Conservation (phyloP, 768 basidiomycete genomes). For the Collybiopsis luxurians region DNA sequence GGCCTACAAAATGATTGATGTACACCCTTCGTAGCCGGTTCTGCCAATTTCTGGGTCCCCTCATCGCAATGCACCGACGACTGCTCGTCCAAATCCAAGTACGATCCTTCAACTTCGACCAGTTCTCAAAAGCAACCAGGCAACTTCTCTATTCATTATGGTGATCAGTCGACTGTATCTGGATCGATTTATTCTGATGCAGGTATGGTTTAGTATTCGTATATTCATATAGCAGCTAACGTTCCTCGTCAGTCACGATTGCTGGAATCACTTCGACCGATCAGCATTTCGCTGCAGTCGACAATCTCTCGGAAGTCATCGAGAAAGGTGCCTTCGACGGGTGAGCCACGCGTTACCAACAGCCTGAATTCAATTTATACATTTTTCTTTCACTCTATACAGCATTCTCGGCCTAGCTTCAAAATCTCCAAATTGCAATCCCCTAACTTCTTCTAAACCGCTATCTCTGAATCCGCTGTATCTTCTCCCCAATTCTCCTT, state of each 20-base stretch:
- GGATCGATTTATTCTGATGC: not conserved
- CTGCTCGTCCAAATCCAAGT: not conserved
- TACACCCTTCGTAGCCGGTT: not conserved
- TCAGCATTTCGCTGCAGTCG: constrained; percentile 1
- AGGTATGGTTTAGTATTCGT: not conserved
- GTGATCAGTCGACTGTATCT: not conserved
- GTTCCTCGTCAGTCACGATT: not conserved
- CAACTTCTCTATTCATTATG: not conserved
- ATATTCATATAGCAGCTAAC: not conserved
- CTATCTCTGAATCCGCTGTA: constrained; percentile 29
- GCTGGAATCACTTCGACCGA: not conserved
- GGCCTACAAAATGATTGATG: not conserved
- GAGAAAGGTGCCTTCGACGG: not conserved
- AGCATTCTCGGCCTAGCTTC: constrained; percentile 27
- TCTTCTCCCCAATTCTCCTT: constrained; percentile 39
- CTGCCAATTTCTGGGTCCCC: constrained; percentile 11
- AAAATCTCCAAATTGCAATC: constrained; percentile 26
- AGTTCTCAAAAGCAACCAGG: not conserved
- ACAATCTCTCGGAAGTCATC: not conserved
- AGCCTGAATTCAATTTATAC: not conserved
- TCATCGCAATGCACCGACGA: not conserved
- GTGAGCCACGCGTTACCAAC: not conserved
- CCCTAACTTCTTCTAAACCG: constrained; percentile 37
- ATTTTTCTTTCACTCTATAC: not conserved
- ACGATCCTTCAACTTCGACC: not conserved